Evolutionary conservation across 345 rosid genomes (phyloP), one percentile per base, ranked within the genome.

Genomic region (Aurinia saxatilis): DNA sequence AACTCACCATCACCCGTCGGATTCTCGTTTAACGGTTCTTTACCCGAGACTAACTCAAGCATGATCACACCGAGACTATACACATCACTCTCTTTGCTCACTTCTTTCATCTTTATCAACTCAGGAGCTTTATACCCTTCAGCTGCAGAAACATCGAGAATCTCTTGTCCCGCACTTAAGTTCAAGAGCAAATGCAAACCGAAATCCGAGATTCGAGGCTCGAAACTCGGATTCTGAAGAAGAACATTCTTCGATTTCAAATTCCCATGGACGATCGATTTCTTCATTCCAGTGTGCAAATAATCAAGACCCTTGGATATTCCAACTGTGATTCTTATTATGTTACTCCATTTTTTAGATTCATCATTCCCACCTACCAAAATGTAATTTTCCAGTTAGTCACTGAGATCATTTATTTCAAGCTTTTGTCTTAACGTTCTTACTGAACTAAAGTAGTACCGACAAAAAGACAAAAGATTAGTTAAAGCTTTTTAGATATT

Each of bases 51-150:
- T 36, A 92, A 33, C 77, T 92, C 95, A 19, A 92, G 95, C 67
- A 92, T 77, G 35, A 85, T 79, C 33, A 92, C 76, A 21, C 98
- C 98, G 5, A 87, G 78, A 72, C 86, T 77, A 73, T 82, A 92
- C 33, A 85, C 75, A 70, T 92, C 98, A 56, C 84, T 80, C 73
- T 72, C 84, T 58, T 66, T 79, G 15, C 74, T 81, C 14, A 73
- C 93, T 67, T 89, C 95, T 54, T 75, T 86, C 86, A 89, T 78
- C 65, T 92, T 89, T 63, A 85, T 80, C 17, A 92, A 83, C 80
- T 92, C 96, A n/a, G 96, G 95, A 33, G 98, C 88, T 74, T 82
- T 92, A 65, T 92, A 92, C 14, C 98, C 98, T 73, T 82, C 79
- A 11, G 80, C 79, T 12, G 89, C 86, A 5, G 78, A 81, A n/a